Evolutionary conservation across 2,329 filamentous ascomycete genomes (phyloP).

Genomic region (Paecilomyces sp.): DNA sequence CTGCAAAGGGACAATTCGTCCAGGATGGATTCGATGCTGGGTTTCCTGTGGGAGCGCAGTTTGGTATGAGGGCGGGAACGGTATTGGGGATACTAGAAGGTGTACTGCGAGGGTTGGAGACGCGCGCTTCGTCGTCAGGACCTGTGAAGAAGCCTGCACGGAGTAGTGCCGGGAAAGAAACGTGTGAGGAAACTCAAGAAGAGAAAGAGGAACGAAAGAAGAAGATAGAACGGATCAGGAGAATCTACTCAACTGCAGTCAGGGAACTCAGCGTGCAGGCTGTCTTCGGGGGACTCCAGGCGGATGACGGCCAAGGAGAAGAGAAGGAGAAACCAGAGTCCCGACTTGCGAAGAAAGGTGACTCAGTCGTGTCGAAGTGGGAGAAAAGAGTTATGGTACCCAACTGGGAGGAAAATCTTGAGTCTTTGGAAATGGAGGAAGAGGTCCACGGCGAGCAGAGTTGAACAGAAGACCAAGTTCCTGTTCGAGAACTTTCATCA

Average conservation of each 20-base stretch:
- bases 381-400: conserved; percentile 24
- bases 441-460: conserved; percentile 11
- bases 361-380: conserved; percentile 22
- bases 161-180: conserved; percentile 6
- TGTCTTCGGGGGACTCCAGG: conserved; percentile 48
- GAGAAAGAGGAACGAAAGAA: conserved; percentile 25
- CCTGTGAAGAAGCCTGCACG: conserved; percentile 19
- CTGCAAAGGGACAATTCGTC: conserved; percentile 66
- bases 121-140: conserved; percentile 13
- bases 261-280: conserved; percentile 54
- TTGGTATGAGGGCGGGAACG: conserved; percentile 68
- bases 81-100: conserved; percentile 73
- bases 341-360: conserved; percentile 20
- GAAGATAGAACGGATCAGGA: conserved; percentile 24
- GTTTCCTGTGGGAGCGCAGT: conserved; percentile 71
- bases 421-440: conserved; percentile 27
- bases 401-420: conserved; percentile 33
- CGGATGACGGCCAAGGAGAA: conserved; percentile 2
- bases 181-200: not conserved
- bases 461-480: conserved; percentile 6
- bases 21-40: conserved; percentile 91
- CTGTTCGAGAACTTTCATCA: not conserved
- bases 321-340: conserved; percentile 19
- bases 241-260: conserved; percentile 40
- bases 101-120: conserved; percentile 39